Percentiles rank a stretch among this genome's conserved stretches.
Conservation (phyloP, 805 yeast genomes). For the Saccharomycopsis sp. region DNA sequence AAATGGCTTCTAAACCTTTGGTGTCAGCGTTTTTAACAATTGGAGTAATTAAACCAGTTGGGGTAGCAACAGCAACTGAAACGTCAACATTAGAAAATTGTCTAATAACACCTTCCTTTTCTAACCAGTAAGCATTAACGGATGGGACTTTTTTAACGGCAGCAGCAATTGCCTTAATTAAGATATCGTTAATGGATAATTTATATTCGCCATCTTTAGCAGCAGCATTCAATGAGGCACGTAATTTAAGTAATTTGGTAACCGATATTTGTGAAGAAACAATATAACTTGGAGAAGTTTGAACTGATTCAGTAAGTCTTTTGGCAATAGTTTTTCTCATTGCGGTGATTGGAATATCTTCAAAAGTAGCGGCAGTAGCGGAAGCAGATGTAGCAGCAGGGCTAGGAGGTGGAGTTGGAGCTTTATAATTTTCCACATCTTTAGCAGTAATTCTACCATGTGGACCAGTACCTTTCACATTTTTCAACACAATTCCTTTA, state of each 20-base stretch:
- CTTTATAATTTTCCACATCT: conserved; percentile 68
- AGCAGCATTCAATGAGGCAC: conserved; percentile 79
- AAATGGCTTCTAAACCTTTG: conserved; percentile 80
- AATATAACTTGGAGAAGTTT: conserved; percentile 83
- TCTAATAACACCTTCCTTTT: conserved; percentile 82
- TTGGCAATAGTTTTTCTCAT: conserved; percentile 94
- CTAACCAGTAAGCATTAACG: conserved; percentile 92
- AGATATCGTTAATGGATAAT: conserved; percentile 88
- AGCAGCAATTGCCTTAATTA: conserved; percentile 88
- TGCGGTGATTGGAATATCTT: conserved; percentile 77
- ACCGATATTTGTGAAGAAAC: conserved; percentile 85
- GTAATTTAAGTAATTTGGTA: conserved; percentile 81
- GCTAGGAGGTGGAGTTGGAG: conserved; percentile 34
- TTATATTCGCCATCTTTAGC: conserved; percentile 85
- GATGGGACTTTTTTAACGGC: conserved; percentile 90
- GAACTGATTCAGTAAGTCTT: conserved; percentile 82
- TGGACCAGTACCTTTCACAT: conserved; percentile 89
- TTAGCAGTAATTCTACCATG: conserved; percentile 87
- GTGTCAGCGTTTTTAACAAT: conserved; percentile 83
- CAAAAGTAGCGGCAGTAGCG: conserved; percentile 48
- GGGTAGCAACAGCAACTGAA: conserved; percentile 98
- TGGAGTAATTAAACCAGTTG: conserved; percentile 95
- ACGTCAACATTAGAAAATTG: conserved; percentile 89
- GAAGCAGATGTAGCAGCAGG: conserved; percentile 43
- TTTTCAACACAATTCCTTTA: conserved; percentile 80